Conservation (phyloP, 2,329 filamentous ascomycete species). For the Nemania sp. region DNA sequence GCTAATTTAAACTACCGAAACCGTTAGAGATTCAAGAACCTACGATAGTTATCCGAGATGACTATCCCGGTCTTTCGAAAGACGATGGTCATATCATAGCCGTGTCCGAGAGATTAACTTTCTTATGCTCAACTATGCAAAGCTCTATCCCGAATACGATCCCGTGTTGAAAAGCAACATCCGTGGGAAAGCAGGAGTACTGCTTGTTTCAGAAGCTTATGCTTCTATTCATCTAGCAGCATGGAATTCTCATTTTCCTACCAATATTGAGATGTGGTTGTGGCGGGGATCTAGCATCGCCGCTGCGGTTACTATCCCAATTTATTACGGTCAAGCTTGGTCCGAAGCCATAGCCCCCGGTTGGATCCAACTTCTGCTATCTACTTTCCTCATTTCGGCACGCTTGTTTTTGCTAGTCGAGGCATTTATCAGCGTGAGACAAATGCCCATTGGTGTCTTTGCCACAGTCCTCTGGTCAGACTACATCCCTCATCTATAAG, state of each 20-base stretch:
- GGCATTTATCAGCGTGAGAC: background rate
- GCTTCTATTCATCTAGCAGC: background rate
- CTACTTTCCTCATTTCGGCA: background rate
- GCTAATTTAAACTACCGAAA: too few species aligned
- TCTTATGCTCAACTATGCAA: too few species aligned
- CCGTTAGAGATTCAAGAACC: too few species aligned
- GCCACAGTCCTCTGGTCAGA: background rate
- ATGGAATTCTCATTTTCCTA: background rate
- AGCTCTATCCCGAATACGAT: too few species aligned
- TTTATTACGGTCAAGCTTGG: too few species aligned
- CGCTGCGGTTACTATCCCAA: too few species aligned
- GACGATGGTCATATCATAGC: too few species aligned
- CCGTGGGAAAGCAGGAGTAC: too few species aligned
- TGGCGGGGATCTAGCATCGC: background rate
- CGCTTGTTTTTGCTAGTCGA: background rate
- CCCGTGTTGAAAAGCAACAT: too few species aligned
- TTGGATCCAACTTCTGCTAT: background rate
- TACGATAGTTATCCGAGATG: too few species aligned
- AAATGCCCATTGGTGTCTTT: conserved; percentile 4
- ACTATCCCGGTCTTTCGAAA: too few species aligned
- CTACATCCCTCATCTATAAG: conserved; percentile 2
- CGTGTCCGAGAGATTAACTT: too few species aligned
- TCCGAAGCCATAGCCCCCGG: background rate
- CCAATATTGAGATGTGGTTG: background rate
- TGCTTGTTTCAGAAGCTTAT: background rate